phyloP scores from a whole-genome alignment of 495 filamentous ascomycete species.

The Corynascus novoguineensis region DNA sequence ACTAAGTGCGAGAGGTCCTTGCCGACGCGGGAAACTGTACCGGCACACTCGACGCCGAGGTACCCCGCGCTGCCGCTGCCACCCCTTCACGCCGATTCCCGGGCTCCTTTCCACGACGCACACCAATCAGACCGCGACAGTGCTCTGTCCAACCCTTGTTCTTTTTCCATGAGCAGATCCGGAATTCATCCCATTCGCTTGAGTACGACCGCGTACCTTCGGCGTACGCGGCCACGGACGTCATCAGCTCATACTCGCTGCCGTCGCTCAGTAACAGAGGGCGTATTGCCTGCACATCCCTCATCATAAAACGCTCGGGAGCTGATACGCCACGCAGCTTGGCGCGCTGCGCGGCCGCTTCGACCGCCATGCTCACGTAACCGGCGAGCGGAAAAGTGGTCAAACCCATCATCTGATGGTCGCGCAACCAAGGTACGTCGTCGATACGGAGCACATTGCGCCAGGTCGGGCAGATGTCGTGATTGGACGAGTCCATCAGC shows the following conservation, averaged over 20 bases:
- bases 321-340: slow-evolving; percentile 27
- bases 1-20: too few relatives aligned
- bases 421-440: slow-evolving; percentile 44
- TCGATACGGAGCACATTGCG: slow-evolving; percentile 42
- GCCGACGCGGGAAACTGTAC: too few relatives aligned
- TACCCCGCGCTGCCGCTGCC: too few relatives aligned
- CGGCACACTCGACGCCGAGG: too few relatives aligned
- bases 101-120: too few relatives aligned
- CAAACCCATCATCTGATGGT: slow-evolving; percentile 38
- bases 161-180: slow-evolving; percentile 34
- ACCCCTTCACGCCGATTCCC: too few relatives aligned
- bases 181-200: slow-evolving; percentile 26
- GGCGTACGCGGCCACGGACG: too few relatives aligned
- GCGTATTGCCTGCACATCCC: slow-evolving; percentile 18
- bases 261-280: slow-evolving; percentile 26
- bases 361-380: slow-evolving; percentile 44
- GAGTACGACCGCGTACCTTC: too few relatives aligned
- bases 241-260: slow-evolving; percentile 27
- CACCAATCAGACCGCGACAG: slow-evolving; percentile 33
- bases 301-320: slow-evolving; percentile 24
- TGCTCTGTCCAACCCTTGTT: slow-evolving; percentile 31
- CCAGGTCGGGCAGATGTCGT: slow-evolving; percentile 46
- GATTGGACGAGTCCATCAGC: slow-evolving; percentile 35
- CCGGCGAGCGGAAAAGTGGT: slow-evolving; percentile 45
- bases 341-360: slow-evolving; percentile 30